A percentile compares a stretch with the other conserved stretches of the same genome.
These are phyloP conservation scores for Colletotrichum tropicicola DNA, from an alignment of 2,329 filamentous ascomycete species.

Conservation along the genomic window DNA sequence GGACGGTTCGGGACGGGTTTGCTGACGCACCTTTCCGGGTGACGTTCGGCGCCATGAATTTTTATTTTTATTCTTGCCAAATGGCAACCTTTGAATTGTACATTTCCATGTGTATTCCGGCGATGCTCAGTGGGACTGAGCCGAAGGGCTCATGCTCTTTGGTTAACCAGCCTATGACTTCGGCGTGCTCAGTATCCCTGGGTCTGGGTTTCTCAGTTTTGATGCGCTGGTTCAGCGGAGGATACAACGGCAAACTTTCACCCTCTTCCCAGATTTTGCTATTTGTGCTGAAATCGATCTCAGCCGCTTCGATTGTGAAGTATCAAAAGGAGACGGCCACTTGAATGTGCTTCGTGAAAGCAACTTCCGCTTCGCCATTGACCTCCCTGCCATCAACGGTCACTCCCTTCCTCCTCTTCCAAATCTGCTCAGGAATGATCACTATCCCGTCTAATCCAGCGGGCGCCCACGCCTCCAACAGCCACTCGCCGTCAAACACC, in stretches of 20 bases:
- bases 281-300: background rate
- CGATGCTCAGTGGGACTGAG: too few relatives aligned
- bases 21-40: background rate
- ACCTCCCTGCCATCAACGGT: background rate
- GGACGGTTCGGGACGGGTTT: background rate
- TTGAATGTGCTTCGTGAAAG: background rate
- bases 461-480: conserved; percentile 2
- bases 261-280: too few relatives aligned
- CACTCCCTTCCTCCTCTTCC: background rate
- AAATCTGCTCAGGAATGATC: background rate
- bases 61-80: too few relatives aligned
- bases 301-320: too few relatives aligned
- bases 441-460: background rate
- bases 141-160: too few relatives aligned
- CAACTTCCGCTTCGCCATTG: background rate
- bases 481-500: background rate
- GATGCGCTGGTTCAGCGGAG: too few relatives aligned
- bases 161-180: too few relatives aligned
- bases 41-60: background rate
- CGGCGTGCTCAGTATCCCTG: too few relatives aligned
- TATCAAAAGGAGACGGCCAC: background rate
- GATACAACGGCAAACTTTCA: too few relatives aligned
- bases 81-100: too few relatives aligned
- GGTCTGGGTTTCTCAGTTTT: too few relatives aligned
- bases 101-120: too few relatives aligned